Conservation (phyloP, 352 stramenopile species). For the Globisporangium paddicum region DNA sequence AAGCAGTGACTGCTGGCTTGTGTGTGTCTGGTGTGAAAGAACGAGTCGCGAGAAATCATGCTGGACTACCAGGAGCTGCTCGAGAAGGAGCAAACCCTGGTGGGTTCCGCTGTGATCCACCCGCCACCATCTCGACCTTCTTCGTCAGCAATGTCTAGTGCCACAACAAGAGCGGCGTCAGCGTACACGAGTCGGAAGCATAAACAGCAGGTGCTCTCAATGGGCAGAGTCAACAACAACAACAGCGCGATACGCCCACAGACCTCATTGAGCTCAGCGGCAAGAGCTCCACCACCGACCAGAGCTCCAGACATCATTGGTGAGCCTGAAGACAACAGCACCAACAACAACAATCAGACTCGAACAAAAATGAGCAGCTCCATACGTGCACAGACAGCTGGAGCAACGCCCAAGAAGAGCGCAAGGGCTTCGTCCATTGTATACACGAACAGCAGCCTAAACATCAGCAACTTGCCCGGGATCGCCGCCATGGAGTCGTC, state of each 20-base stretch:
- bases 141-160: neutral
- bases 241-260: slow-evolving; percentile 18
- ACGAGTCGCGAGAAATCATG: slow-evolving; percentile 61
- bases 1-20: too few species aligned
- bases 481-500: neutral
- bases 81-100: slow-evolving; percentile 31
- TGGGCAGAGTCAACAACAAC: slow-evolving; percentile 11
- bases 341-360: slow-evolving; percentile 2
- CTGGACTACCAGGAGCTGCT: slow-evolving; percentile 61
- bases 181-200: slow-evolving; percentile 31
- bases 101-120: neutral
- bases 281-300: neutral
- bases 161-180: slow-evolving; percentile 11
- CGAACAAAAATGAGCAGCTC: slow-evolving; percentile 7
- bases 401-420: slow-evolving; percentile 8
- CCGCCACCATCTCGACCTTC: slow-evolving; percentile 26
- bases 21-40: slow-evolving; percentile 16
- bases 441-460: neutral
- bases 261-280: slow-evolving; percentile 9
- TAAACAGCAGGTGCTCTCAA: slow-evolving; percentile 39
- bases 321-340: neutral
- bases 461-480: neutral
- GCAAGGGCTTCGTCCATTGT: neutral
- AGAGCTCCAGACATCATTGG: neutral
- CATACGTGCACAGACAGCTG: slow-evolving; percentile 24